Percentiles rank a stretch among this genome's conserved stretches.
phyloP scores from a whole-genome alignment of 352 stramenopile genomes.

The Phytopythium montanum region DNA sequence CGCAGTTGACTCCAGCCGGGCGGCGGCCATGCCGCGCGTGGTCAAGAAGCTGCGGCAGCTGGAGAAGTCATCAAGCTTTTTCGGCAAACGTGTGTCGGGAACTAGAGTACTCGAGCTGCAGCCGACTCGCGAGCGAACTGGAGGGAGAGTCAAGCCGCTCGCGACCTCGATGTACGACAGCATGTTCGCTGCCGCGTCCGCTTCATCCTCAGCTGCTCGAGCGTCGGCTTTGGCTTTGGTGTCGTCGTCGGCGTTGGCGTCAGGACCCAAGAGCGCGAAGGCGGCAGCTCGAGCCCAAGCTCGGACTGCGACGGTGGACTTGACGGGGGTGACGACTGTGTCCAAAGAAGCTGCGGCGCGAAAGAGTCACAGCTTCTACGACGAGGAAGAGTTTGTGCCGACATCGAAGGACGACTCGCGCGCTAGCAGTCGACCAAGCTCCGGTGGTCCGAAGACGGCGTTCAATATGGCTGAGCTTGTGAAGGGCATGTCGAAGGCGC shows the following conservation, averaged over 20 bases:
- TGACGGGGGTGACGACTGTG: slow-evolving; percentile 38
- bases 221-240: background rate
- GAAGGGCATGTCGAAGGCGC: slow-evolving; percentile 51
- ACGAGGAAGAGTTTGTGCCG: slow-evolving; percentile 48
- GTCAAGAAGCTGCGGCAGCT: slow-evolving; percentile 67
- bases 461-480: slow-evolving; percentile 72
- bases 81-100: slow-evolving; percentile 31
- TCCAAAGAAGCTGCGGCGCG: slow-evolving; percentile 44
- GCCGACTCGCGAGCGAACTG: background rate
- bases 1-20: slow-evolving; percentile 59
- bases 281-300: slow-evolving; percentile 49
- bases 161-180: background rate
- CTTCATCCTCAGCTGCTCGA: background rate
- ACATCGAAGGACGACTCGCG: slow-evolving; percentile 15
- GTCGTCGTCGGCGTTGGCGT: background rate
- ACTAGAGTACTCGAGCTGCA: background rate
- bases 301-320: slow-evolving; percentile 29
- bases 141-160: background rate
- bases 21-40: slow-evolving; percentile 61
- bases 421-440: slow-evolving; percentile 15
- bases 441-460: slow-evolving; percentile 28
- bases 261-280: slow-evolving; percentile 41
- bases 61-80: slow-evolving; percentile 48
- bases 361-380: slow-evolving; percentile 74
- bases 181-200: background rate